Evolutionary conservation across 2,329 filamentous ascomycete genomes (phyloP).

Genomic region (Sphaerostilbella broomeana): DNA sequence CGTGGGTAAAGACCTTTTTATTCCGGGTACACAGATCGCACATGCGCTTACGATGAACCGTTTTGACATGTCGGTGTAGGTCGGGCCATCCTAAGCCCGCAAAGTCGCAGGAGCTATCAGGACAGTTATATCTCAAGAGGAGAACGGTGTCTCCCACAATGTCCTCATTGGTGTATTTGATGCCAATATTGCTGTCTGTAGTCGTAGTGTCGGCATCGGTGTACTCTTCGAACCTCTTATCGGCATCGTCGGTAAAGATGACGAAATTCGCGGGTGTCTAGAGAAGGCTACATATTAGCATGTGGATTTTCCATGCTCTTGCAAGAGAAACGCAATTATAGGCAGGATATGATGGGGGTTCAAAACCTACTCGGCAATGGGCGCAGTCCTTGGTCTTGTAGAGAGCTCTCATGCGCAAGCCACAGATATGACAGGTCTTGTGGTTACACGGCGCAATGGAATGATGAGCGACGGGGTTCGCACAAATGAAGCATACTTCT

Average conservation of each 20-base stretch:
- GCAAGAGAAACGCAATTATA: too few species aligned
- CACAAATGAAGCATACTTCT: constrained; percentile 96
- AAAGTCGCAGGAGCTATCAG: constrained; percentile 71
- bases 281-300: neutral
- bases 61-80: constrained; percentile 69
- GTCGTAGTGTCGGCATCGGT: constrained; percentile 64
- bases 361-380: constrained; percentile 72
- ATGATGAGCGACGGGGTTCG: constrained; percentile 79
- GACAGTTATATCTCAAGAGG: constrained; percentile 89
- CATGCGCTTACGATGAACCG: constrained; percentile 78
- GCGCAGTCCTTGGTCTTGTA: constrained; percentile 96
- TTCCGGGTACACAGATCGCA: constrained; percentile 85
- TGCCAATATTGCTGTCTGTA: constrained; percentile 78
- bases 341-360: constrained; percentile 8
- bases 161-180: constrained; percentile 80
- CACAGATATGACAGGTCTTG: constrained; percentile 92
- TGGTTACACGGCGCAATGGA: constrained; percentile 93
- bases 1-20: constrained; percentile 98
- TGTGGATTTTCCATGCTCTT: too few species aligned
- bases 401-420: constrained; percentile 79
- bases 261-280: constrained; percentile 69
- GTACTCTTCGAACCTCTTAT: constrained; percentile 84
- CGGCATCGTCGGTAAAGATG: constrained; percentile 81
- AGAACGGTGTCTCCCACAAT: constrained; percentile 89
- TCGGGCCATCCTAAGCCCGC: constrained; percentile 63